These are phyloP conservation scores for Ustilago curta DNA, from an alignment of 1,284 basidiomycete species.

Conservation along the genomic window DNA sequence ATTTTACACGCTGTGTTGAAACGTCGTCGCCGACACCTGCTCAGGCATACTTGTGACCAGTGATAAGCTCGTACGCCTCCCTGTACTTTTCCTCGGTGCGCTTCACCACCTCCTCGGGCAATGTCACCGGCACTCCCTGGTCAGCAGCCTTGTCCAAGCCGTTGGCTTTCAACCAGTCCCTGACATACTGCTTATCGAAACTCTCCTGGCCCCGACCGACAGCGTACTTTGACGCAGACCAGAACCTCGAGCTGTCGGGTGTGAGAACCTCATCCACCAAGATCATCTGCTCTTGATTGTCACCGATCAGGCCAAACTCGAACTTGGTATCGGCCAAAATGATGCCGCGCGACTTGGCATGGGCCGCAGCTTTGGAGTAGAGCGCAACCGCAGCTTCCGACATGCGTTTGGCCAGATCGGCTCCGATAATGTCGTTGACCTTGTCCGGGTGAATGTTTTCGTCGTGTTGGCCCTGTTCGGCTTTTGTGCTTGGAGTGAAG, in stretches of 20 bases:
- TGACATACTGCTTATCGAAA: constrained; percentile 96
- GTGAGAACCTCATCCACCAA: constrained; percentile 96
- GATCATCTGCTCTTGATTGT: constrained; percentile 74
- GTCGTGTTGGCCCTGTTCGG: constrained; percentile 92
- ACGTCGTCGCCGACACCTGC: not conserved
- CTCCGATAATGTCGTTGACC: constrained; percentile 65
- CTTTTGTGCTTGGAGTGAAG: constrained; percentile 98
- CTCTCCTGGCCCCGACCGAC: constrained; percentile 84
- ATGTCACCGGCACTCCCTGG: constrained; percentile 55
- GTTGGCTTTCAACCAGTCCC: constrained; percentile 78
- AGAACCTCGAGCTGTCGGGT: constrained; percentile 96
- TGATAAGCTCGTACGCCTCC: constrained; percentile 65
- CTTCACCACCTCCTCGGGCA: constrained; percentile 63
- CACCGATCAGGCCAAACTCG: constrained; percentile 79
- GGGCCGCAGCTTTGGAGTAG: constrained; percentile 81
- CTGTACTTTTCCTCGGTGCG: constrained; percentile 64
- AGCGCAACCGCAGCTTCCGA: constrained; percentile 76
- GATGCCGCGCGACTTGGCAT: constrained; percentile 82
- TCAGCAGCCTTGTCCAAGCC: constrained; percentile 61
- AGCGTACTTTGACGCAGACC: constrained; percentile 82
- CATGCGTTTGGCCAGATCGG: constrained; percentile 76
- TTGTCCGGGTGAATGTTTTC: constrained; percentile 95
- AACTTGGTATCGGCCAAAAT: constrained; percentile 97
- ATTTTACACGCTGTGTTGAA: not conserved
- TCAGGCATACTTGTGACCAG: constrained; percentile 49